Percentiles rank a stretch among this genome's conserved stretches.
These are phyloP conservation scores for Alternaria infectoria DNA, from an alignment of 2,329 filamentous ascomycete genomes.

Conservation along the genomic window DNA sequence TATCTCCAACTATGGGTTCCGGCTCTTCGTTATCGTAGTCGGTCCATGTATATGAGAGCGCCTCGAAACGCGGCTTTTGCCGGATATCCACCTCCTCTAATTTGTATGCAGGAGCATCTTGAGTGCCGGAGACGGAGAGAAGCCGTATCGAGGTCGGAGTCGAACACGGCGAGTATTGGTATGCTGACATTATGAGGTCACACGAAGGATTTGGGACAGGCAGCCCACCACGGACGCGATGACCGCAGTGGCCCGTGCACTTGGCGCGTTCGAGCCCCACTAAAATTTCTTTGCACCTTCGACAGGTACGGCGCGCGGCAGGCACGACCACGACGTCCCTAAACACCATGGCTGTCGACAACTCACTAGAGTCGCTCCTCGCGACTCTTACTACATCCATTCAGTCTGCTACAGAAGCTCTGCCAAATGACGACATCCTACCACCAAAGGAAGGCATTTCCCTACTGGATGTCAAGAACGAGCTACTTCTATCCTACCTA, in stretches of 20 bases:
- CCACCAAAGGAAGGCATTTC: slow-evolving; percentile 89
- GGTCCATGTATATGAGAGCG: neutral
- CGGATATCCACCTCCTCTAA: neutral
- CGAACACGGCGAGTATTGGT: neutral
- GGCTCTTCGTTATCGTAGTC: neutral
- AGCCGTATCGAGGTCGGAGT: neutral
- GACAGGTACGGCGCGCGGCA: slow-evolving; percentile 1
- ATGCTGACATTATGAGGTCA: neutral
- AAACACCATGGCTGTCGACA: slow-evolving; percentile 46
- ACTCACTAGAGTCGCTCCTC: slow-evolving; percentile 50
- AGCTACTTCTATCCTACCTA: slow-evolving; percentile 93
- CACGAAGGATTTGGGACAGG: neutral
- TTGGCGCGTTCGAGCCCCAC: slow-evolving; percentile 10
- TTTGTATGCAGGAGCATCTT: neutral
- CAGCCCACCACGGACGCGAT: neutral
- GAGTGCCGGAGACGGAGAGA: neutral
- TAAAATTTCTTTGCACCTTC: slow-evolving; percentile 23
- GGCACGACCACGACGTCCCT: slow-evolving; percentile 1
- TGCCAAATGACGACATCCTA: slow-evolving; percentile 67
- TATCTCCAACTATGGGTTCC: neutral
- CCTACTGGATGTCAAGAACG: slow-evolving; percentile 93
- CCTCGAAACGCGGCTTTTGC: neutral
- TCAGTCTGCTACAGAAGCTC: slow-evolving; percentile 61
- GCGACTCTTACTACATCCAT: slow-evolving; percentile 63
- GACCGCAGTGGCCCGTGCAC: neutral